These are phyloP conservation scores for Plasmodiophora brassicae DNA, from an alignment of 208 protist species.

Conservation along the genomic window DNA sequence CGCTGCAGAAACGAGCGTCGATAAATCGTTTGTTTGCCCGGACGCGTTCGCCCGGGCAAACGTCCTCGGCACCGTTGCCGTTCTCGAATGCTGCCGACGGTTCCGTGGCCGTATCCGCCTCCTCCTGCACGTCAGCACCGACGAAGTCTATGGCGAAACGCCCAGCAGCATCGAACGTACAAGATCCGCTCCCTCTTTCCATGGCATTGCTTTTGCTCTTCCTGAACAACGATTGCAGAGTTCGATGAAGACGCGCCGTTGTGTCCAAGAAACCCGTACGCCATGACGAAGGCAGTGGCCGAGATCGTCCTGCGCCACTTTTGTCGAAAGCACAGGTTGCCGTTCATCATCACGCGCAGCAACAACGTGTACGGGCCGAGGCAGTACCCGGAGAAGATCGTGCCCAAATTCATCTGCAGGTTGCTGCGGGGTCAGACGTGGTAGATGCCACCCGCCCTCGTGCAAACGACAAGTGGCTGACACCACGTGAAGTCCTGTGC, in stretches of 20 bases:
- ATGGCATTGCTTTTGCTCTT: background rate
- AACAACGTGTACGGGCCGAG: slow-evolving; percentile 12
- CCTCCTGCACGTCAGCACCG: background rate
- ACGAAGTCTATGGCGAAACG: background rate
- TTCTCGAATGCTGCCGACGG: background rate
- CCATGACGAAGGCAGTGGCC: background rate
- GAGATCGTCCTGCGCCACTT: background rate
- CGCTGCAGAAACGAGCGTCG: background rate
- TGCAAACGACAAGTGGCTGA: background rate
- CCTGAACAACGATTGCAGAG: no score
- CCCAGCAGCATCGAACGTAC: background rate
- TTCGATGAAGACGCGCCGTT: background rate
- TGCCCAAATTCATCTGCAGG: background rate
- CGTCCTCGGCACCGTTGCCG: background rate
- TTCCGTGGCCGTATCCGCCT: background rate
- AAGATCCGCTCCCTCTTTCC: background rate
- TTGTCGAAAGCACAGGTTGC: background rate
- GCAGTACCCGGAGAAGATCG: slow-evolving; percentile 20
- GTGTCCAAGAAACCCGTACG: background rate
- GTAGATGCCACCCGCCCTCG: background rate
- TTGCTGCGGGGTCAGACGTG: background rate
- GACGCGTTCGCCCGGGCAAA: background rate
- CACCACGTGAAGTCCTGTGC: background rate
- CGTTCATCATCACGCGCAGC: background rate
- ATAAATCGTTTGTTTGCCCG: background rate